These are phyloP conservation scores for Hanseniaspora guilliermondii DNA, from an alignment of 805 yeast genomes.

Conservation along the genomic window DNA sequence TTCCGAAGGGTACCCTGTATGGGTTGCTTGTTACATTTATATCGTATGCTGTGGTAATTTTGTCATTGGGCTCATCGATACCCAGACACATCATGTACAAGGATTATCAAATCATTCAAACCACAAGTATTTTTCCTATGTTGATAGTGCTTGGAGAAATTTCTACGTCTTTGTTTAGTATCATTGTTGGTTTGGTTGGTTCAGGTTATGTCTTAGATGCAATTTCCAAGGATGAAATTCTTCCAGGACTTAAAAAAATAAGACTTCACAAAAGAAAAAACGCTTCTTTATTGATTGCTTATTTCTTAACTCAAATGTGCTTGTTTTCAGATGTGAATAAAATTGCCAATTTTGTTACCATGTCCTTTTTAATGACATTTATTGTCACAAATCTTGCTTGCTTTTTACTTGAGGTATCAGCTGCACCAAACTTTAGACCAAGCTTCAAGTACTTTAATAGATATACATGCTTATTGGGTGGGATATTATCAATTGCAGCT, in stretches of 20 bases:
- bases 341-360: constrained; percentile 88
- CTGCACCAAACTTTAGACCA: constrained; percentile 98
- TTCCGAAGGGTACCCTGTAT: constrained; percentile 85
- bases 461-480: constrained; percentile 70
- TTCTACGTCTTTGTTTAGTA: constrained; percentile 81
- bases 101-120: constrained; percentile 78
- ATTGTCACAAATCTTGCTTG: constrained; percentile 91
- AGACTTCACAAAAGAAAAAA: constrained; percentile 7
- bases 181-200: constrained; percentile 90
- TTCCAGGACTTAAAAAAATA: constrained; percentile 51
- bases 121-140: constrained; percentile 55
- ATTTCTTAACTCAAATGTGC: constrained; percentile 73
- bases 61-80: constrained; percentile 65
- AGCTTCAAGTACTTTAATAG: constrained; percentile 79
- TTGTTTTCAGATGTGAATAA: constrained; percentile 82
- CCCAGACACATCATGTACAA: constrained; percentile 65
- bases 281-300: constrained; percentile 48
- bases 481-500: constrained; percentile 54
- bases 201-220: constrained; percentile 88
- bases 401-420: constrained; percentile 68
- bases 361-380: constrained; percentile 95
- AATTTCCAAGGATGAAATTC: constrained; percentile 71
- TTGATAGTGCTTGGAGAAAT: constrained; percentile 79
- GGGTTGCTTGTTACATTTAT: constrained; percentile 69
- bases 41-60: constrained; percentile 66